phyloP scores from a whole-genome alignment of 2,329 filamentous ascomycete genomes.

The Aspergillus eucalypticola region DNA sequence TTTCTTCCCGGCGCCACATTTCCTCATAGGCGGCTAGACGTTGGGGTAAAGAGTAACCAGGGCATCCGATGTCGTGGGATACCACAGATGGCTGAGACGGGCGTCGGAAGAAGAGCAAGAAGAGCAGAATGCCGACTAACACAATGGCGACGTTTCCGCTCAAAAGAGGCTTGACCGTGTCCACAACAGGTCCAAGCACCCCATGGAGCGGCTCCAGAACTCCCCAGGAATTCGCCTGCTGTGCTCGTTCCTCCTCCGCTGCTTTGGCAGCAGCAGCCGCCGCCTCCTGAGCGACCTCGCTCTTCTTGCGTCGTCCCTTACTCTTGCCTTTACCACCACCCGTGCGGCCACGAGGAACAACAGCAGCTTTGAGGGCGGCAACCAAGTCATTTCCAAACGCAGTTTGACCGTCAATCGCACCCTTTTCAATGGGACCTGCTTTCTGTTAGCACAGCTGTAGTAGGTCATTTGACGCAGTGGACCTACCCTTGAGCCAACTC shows the following conservation, averaged over 20 bases:
- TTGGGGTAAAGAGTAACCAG: conserved; percentile 56
- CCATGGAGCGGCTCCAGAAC: conserved; percentile 74
- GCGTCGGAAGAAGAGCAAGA: conserved; percentile 70
- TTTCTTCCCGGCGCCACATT: conserved; percentile 86
- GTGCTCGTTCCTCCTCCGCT: conserved; percentile 39
- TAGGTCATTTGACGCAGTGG: neutral
- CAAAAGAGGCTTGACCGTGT: conserved; percentile 70
- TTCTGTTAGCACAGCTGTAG: conserved; percentile 30
- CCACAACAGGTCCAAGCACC: conserved; percentile 67
- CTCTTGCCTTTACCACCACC: conserved; percentile 53
- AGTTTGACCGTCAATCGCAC: conserved; percentile 84
- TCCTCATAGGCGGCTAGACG: conserved; percentile 85
- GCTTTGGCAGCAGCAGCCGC: conserved; percentile 49
- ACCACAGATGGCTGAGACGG: conserved; percentile 36
- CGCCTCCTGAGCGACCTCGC: conserved; percentile 41
- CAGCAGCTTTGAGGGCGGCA: conserved; percentile 69
- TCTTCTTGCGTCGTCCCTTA: conserved; percentile 64
- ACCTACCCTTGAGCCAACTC: conserved; percentile 91
- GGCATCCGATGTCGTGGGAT: conserved; percentile 40
- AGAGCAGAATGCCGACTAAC: conserved; percentile 69
- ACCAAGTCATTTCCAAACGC: conserved; percentile 81
- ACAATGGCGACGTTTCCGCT: conserved; percentile 76
- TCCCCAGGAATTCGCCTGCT: conserved; percentile 66
- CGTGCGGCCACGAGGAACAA: conserved; percentile 64
- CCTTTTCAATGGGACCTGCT: conserved; percentile 90